Base-by-base conservation (phyloP, 1,139 yeast species). In the Sugiyamaella paludigena region DNA sequence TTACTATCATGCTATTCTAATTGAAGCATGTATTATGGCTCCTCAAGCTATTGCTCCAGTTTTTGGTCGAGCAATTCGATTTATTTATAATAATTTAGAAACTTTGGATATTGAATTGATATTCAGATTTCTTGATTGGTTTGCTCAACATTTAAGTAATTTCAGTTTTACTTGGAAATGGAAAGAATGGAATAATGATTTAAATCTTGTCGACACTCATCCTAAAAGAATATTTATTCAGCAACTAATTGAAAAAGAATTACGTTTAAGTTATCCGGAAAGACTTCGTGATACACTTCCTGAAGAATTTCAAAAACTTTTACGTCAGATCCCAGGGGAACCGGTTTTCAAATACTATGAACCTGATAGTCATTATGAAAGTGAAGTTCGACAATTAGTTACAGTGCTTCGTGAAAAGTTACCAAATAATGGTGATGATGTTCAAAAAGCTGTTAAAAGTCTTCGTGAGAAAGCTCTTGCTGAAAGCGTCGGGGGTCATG, bases 141-240 rank as follows among this genome's bases (percentile, higher is more conserved):
- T 94, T 76, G 78, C 95, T 2, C 84, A 87, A 50, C 98, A 94
- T 69, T 79, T 94, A 64, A 85, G 95, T 58, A 92, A 92, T 66
- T 94, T 92, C 68, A 91, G 87, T 53, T 94, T 88, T 68, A 87
- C 92, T 40, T 94, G 99, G 99, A 89, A 89, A 64, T 92, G 99
- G 99, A 83, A 81, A 57, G 98, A 91, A 67, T 94, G 98, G 98
- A 62, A 54, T 3, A 66, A 61, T 10, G 55, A 61, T 31, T 52
- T 66, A 32, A 53, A 58, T 13, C 64, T 71, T 38, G 68, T 72
- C 5, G 64, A 60, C 4, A 79, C 78, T 59, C 92, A 87, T 64
- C 97, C 97, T 12, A 83, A 81, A 58, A 76, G 79, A 55, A 80
- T 78, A 44, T 86, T 92, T 56, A 82, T 92, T 53, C 79, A 77